These are phyloP conservation scores for Trichosporon ovoides DNA, from an alignment of 1,284 basidiomycete genomes.

Conservation along the genomic window DNA sequence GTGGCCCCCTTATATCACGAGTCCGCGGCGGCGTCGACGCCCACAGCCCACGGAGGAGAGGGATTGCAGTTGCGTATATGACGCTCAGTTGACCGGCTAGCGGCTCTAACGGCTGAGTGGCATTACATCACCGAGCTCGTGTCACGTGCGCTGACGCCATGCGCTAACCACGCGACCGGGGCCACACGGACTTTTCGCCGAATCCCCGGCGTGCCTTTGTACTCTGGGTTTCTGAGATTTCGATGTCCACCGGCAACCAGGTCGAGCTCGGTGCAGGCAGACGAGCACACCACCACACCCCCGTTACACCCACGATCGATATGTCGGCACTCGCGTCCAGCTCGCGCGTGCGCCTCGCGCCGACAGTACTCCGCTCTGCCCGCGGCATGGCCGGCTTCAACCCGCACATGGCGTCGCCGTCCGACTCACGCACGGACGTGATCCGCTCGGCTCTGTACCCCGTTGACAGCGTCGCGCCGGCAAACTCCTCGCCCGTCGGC, in stretches of 20 bases:
- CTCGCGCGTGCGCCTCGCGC: constrained; percentile 3
- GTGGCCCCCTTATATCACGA: too few relatives aligned
- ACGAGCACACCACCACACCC: too few relatives aligned
- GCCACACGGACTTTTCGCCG: constrained; percentile 1
- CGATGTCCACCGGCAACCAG: not conserved
- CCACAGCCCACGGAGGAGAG: too few relatives aligned
- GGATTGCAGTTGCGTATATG: too few relatives aligned
- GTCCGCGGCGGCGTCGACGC: too few relatives aligned
- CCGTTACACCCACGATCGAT: not conserved
- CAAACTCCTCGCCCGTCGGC: constrained; percentile 61
- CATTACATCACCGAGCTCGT: too few relatives aligned
- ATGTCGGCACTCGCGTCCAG: constrained; percentile 13
- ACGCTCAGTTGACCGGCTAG: too few relatives aligned
- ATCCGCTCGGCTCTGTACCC: constrained; percentile 77
- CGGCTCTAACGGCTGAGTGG: too few relatives aligned
- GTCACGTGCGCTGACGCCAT: not conserved
- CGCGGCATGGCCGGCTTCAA: constrained; percentile 9
- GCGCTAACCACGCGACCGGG: not conserved
- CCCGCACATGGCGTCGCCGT: constrained; percentile 18
- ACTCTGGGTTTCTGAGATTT: not conserved
- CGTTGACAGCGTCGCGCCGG: constrained; percentile 53
- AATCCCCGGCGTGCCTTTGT: not conserved
- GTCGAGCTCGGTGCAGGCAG: not conserved
- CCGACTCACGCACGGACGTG: constrained; percentile 63
- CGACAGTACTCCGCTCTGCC: not conserved